These are phyloP conservation scores for Phialemonium atrogriseum DNA, from an alignment of 2,329 filamentous ascomycete species.

Conservation along the genomic window DNA sequence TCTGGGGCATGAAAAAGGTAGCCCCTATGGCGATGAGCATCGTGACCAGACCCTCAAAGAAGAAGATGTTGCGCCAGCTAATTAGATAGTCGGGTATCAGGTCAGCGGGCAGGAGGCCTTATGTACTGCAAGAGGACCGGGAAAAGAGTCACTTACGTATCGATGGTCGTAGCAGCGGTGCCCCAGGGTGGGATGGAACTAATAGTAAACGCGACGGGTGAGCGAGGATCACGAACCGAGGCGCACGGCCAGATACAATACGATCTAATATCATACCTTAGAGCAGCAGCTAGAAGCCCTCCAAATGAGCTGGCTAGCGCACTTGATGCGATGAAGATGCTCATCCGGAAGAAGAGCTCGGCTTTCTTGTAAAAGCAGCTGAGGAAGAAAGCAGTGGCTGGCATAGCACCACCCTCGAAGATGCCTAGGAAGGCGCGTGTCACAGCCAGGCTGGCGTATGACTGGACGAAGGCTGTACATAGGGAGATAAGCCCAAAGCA, in stretches of 20 bases:
- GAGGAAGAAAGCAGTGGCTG: slow-evolving; percentile 6
- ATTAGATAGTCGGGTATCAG: too few relatives aligned
- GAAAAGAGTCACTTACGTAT: slow-evolving; percentile 1
- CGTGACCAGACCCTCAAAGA: slow-evolving; percentile 6
- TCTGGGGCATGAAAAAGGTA: slow-evolving; percentile 5
- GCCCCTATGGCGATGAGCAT: slow-evolving; percentile 2
- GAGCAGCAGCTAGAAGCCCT: slow-evolving; percentile 4
- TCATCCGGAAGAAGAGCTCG: slow-evolving; percentile 7
- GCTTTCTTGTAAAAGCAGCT: slow-evolving; percentile 8
- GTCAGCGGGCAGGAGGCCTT: too few relatives aligned
- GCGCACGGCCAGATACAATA: too few relatives aligned
- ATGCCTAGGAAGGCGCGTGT: slow-evolving; percentile 5
- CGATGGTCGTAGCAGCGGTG: slow-evolving; percentile 1
- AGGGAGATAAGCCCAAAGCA: slow-evolving; percentile 6
- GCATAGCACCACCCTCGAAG: slow-evolving; percentile 7
- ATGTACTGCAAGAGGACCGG: background rate
- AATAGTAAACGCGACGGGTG: too few relatives aligned
- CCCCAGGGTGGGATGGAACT: slow-evolving; percentile 5
- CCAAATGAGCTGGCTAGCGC: slow-evolving; percentile 6
- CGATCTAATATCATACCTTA: slow-evolving; percentile 2
- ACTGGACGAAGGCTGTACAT: slow-evolving; percentile 6
- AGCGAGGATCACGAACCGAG: too few relatives aligned
- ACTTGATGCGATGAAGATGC: slow-evolving; percentile 6
- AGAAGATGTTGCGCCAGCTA: slow-evolving; percentile 7
- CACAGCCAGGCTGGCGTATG: slow-evolving; percentile 5